A percentile compares a stretch with the other conserved stretches of the same genome.
Evolutionary conservation across 2,329 filamentous ascomycete species (phyloP).

Genomic region (Onygenales sp.): DNA sequence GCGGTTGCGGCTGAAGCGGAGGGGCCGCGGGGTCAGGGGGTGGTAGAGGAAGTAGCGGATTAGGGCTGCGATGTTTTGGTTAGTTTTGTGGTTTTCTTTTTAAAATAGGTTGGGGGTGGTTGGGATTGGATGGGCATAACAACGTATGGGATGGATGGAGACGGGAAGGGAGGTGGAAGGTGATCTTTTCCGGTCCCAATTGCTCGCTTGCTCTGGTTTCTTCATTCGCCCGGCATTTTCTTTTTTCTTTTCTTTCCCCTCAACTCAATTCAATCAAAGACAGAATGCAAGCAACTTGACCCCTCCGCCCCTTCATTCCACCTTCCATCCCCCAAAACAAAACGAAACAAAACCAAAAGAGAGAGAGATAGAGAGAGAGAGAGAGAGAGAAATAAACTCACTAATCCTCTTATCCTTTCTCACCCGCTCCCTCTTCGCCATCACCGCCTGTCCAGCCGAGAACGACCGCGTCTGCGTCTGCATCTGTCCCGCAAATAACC

Average conservation of each 20-base stretch:
- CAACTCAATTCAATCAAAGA: no score
- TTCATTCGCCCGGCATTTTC: no score
- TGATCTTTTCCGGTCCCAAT: neutral
- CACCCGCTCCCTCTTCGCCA: conserved; percentile 25
- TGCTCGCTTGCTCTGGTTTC: no score
- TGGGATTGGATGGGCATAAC: neutral
- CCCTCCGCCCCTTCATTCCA: neutral
- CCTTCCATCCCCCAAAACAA: neutral
- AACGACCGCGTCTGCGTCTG: conserved; percentile 18
- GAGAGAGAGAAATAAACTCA: conserved; percentile 19
- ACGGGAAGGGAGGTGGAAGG: neutral
- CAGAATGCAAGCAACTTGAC: neutral
- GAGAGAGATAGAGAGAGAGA: no score
- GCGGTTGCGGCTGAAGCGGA: conserved; percentile 81
- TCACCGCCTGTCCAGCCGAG: conserved; percentile 30
- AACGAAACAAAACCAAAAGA: neutral
- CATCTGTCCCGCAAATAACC: no score
- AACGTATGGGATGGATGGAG: neutral
- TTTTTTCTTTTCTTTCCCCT: no score
- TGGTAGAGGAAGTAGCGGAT: conserved; percentile 65
- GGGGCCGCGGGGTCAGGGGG: conserved; percentile 60
- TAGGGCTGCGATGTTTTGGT: conserved; percentile 43
- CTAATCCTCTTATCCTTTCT: conserved; percentile 35
- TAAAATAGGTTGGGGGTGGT: neutral
- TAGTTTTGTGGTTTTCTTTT: conserved; percentile 13